Evolutionary conservation across 345 rosid species (phyloP), one percentile per base, ranked within the genome.

Genomic region (Syzygium aromaticum): DNA sequence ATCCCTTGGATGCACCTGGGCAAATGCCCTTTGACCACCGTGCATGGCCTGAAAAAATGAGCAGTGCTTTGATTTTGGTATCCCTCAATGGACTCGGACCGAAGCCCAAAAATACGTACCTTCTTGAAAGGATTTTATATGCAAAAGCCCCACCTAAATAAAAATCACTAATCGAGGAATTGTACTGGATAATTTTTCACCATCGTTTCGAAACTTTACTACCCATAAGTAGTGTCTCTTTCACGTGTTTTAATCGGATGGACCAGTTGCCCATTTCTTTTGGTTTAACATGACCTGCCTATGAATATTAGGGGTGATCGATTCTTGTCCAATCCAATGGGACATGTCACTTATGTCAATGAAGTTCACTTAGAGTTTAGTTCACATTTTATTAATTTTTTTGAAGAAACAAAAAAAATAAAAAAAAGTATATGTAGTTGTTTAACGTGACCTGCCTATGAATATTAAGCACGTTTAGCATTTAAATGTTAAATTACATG

Each of bases 211-310:
- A 0, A 54, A 54, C 56, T 54, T 54, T 54, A 54, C 56, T 21
- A 54, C 21, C 4, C 1, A 3, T 54, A 8, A 22, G 27, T 1
- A 54, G 1, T 8, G 27, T 54, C 59, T 54, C 22, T 11, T 0
- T 22, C 27, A 54, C 1, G 27, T 1, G 5, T 54, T 22, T 11
- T 54, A 54, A 54, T 0, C 11, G 11, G 11, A 54, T 4, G 9
- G 10, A 54, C 3, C 11, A 0, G 27, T 54, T 54, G 59, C 59
- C 27, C 27, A 8, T 22, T 22, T 22, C 59, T 54, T 54, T 54
- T 22, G 59, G 2, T 54, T 22, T 54, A 3, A 0, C 0, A 7
- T 54, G 27, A 21, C 27, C 59, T 11, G 2, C 2, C 25, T 21
- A 54, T 21, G 25, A 54, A 1, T 21, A 54, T 40, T 3, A 40